These are phyloP conservation scores for Pontederia paniculata DNA, from an alignment of 176 grass and related monocot genomes.

Conservation along the genomic window DNA sequence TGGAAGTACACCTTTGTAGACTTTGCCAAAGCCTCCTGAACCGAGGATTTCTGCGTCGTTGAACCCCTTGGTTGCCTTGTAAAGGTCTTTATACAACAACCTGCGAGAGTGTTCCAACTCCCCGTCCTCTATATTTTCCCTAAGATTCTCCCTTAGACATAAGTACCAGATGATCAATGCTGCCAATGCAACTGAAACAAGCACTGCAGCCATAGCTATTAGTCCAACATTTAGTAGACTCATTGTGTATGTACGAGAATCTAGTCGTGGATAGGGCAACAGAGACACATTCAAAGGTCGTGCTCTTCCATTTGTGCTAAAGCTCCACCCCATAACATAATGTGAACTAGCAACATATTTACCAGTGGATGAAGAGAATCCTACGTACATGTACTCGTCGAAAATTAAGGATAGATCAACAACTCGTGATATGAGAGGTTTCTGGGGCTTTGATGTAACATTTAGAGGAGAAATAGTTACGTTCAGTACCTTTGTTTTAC, in stretches of 20 bases:
- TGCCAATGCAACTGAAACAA: background rate
- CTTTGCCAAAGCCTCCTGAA: conserved; percentile 19
- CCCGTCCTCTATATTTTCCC: conserved; percentile 15
- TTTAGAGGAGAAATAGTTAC: too few species aligned
- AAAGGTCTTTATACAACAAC: too few species aligned
- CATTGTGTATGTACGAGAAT: background rate
- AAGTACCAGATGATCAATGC: background rate
- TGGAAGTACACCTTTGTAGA: too few species aligned
- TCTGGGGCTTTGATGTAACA: background rate
- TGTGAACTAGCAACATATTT: too few species aligned
- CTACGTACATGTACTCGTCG: background rate
- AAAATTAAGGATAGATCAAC: conserved; percentile 11
- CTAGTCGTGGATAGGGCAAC: too few species aligned
- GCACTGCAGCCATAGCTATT: background rate
- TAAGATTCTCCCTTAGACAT: background rate
- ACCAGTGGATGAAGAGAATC: conserved; percentile 16
- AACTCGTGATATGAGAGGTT: background rate
- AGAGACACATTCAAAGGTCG: too few species aligned
- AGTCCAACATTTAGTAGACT: background rate
- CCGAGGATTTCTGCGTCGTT: conserved; percentile 6
- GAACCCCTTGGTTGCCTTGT: conserved; percentile 19
- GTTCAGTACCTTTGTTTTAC: background rate
- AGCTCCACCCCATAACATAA: too few species aligned
- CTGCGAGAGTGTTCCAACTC: conserved; percentile 23
- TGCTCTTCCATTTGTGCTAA: too few species aligned